Evolutionary conservation across 2,329 filamentous ascomycete genomes (phyloP).

Genomic region (Thelonectria olida): DNA sequence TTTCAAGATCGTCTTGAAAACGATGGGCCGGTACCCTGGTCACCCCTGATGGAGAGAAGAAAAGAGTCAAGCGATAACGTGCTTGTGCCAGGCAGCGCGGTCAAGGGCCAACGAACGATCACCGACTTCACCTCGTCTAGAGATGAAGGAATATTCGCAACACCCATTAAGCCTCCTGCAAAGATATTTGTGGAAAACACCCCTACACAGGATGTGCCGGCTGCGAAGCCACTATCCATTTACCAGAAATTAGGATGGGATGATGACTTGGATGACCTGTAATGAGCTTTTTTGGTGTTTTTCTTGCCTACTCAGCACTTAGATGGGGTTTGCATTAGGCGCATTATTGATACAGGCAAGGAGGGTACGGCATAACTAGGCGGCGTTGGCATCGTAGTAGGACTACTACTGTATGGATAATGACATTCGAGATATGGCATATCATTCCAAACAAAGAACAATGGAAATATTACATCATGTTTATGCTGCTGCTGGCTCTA

Average conservation of each 20-base stretch:
- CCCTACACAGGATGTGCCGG: conserved; percentile 20
- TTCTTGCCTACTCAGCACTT: conserved; percentile 29
- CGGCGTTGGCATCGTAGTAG: conserved; percentile 34
- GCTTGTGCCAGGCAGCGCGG: conserved; percentile 22
- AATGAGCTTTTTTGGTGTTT: conserved; percentile 37
- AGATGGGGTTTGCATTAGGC: conserved; percentile 32
- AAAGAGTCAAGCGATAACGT: conserved; percentile 22
- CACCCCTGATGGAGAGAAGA: conserved; percentile 44
- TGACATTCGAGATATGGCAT: conserved; percentile 35
- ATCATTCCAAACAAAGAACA: conserved; percentile 29
- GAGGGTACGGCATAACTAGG: conserved; percentile 32
- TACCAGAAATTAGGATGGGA: conserved; percentile 68
- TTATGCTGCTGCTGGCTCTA: conserved; percentile 49
- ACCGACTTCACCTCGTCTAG: conserved; percentile 24
- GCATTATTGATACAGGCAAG: conserved; percentile 27
- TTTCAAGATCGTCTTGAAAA: conserved; percentile 42
- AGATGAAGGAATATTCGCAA: conserved; percentile 45
- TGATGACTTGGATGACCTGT: conserved; percentile 61
- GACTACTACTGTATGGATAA: conserved; percentile 33
- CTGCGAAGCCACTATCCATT: conserved; percentile 52
- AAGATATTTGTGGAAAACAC: conserved; percentile 25
- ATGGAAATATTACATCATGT: conserved; percentile 5
- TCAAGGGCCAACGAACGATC: conserved; percentile 28
- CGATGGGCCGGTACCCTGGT: conserved; percentile 46
- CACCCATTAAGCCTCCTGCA: conserved; percentile 49